phyloP scores from a whole-genome alignment of 2,329 filamentous ascomycete genomes.

The Neonectria neomacrospora region DNA sequence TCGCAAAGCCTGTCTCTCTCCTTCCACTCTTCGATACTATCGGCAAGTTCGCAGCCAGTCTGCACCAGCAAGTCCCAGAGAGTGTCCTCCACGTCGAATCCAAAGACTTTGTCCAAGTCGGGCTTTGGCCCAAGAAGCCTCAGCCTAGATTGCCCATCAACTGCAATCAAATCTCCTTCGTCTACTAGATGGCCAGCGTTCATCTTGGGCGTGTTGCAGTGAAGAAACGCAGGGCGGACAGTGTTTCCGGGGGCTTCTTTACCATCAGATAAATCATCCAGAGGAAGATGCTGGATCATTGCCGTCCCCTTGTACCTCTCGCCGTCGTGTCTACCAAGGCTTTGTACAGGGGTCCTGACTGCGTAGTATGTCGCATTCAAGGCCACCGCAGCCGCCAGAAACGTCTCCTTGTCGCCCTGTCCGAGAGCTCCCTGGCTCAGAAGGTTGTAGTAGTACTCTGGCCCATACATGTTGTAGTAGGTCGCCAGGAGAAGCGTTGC shows the following conservation, averaged over 20 bases:
- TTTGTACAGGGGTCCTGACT: conserved; percentile 9
- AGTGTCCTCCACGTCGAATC: conserved; percentile 26
- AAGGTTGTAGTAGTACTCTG: conserved; percentile 19
- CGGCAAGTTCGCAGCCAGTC: conserved; percentile 27
- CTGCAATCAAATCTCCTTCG: conserved; percentile 21
- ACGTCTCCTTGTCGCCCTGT: conserved; percentile 27
- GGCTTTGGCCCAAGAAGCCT: conserved; percentile 19
- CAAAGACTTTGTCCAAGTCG: conserved; percentile 13
- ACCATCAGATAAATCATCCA: conserved; percentile 3
- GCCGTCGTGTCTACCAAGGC: conserved; percentile 20
- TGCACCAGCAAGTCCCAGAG: conserved; percentile 26
- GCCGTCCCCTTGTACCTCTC: conserved; percentile 21
- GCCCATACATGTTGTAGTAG: conserved; percentile 26
- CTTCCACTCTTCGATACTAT: conserved; percentile 23
- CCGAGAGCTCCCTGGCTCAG: conserved; percentile 25
- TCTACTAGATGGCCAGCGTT: conserved; percentile 26
- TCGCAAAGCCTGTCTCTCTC: conserved; percentile 17
- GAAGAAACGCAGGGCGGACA: conserved; percentile 19
- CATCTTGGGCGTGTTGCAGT: conserved; percentile 28
- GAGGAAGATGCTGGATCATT: conserved; percentile 19
- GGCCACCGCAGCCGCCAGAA: conserved; percentile 22
- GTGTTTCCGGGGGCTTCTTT: not conserved
- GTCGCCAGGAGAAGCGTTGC: conserved; percentile 20
- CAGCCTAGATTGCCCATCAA: conserved; percentile 19
- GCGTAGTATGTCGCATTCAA: conserved; percentile 16